Base-by-base conservation (phyloP, 257 asterid species). In the Jaltomata sinuosa region DNA sequence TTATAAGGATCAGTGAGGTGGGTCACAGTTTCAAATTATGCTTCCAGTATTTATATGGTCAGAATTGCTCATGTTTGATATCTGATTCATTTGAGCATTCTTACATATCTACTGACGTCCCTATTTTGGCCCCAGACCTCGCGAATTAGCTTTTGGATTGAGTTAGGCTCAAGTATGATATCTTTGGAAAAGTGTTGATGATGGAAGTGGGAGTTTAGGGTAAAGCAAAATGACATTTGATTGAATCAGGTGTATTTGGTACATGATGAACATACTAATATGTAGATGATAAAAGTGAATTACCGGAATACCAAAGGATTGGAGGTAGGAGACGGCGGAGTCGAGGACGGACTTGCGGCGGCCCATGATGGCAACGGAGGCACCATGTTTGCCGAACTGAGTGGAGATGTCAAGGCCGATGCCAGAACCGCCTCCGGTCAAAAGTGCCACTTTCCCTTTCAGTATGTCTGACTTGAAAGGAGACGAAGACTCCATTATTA, bases 391-490 rank as follows among this genome's bases (percentile, higher is more conserved):
- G 27, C 99, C 98, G 38, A 95, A 93, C 50, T 95, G 94, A 67
- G 92, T 84, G 29, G 98, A 89, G 83, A 95, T 93, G 89, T 90
- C 99, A 38, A 90, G 90, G 6, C 99, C 98, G 82, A 95, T 94
- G 2, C 99, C 99, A 6, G 99, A 93, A 74, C 97, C 99, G 36
- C 98, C 99, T 29, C 99, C 99, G 16, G 99, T 95, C 85, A 94
- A 87, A 3, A 94, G 91, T 52, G 98, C 97, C 49, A 95, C 99
- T 89, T 93, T 88, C 86, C 97, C 97, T 81, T 83, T 87, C 29
- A 94, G 90, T 64, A 86, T 76, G 61, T 92, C 94, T 59, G 92
- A n/a, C 89, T 90, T 92, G 94, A 93, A 95, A 7, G 98, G 99
- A 45, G 98, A 93, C 45, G 54, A 42, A 1, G 92, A 90, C 81